Evolutionary conservation across 202 grass and related monocot species (phyloP).

Genomic region (Carex arenaria): DNA sequence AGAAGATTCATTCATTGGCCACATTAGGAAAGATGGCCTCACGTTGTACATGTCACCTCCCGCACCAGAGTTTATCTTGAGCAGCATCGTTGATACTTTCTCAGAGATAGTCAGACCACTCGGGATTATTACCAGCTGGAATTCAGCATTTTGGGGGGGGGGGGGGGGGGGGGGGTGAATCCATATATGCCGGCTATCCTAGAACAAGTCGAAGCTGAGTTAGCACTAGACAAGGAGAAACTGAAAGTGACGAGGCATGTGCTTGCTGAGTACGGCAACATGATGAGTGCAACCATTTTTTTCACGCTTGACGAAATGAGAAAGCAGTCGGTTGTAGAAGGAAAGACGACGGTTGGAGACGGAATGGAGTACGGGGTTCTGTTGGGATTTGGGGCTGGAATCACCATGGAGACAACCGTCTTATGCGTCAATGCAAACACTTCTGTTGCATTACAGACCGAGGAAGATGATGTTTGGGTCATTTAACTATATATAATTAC

Average conservation of each 20-base stretch:
- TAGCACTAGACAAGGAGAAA: constrained; percentile 22
- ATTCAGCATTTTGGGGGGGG: constrained; percentile 27
- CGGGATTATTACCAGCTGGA: constrained; percentile 11
- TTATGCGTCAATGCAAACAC: constrained; percentile 8
- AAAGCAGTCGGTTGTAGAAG: not conserved
- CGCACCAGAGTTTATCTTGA: not conserved
- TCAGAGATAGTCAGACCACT: not conserved
- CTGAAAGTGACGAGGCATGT: constrained; percentile 21
- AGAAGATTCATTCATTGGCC: not conserved
- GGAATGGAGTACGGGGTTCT: constrained; percentile 32
- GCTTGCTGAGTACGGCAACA: constrained; percentile 38
- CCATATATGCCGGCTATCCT: constrained; percentile 25
- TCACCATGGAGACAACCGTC: constrained; percentile 40
- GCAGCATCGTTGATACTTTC: not conserved
- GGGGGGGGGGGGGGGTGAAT: too few species aligned
- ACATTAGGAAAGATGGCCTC: constrained; percentile 14
- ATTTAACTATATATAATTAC: not conserved
- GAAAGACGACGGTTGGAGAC: not conserved
- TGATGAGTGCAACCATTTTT: constrained; percentile 24
- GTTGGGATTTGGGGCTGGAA: constrained; percentile 1
- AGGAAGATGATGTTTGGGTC: not conserved
- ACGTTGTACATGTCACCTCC: constrained; percentile 8
- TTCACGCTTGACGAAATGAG: constrained; percentile 35
- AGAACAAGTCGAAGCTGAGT: not conserved
- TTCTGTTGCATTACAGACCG: not conserved